Evolutionary conservation across 1,284 basidiomycete species (phyloP).

Genomic region (Cutaneotrichosporon daszewskae): DNA sequence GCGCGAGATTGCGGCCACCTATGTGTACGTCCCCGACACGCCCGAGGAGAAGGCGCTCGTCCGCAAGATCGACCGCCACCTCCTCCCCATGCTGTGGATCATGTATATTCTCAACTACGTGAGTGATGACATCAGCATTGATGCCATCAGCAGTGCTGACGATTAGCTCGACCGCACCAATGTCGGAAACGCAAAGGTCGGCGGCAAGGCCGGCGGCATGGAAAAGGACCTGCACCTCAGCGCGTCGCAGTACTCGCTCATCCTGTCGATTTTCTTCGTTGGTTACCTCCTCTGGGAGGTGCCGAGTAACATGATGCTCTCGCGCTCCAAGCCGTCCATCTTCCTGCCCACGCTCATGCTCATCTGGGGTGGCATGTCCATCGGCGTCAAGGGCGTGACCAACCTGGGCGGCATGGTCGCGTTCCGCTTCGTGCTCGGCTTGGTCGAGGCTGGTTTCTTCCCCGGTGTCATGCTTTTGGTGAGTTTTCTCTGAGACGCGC

Average conservation of each 20-base stretch:
- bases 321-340: constrained; percentile 10
- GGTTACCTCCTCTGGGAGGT: constrained; percentile 41
- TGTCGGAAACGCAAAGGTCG: constrained; percentile 30
- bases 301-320: constrained; percentile 42
- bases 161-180: constrained; percentile 22
- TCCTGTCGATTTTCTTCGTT: constrained; percentile 45
- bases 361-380: constrained; percentile 21
- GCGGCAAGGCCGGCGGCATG: constrained; percentile 43
- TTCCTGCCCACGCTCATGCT: constrained; percentile 30
- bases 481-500: no score
- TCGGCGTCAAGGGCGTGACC: constrained; percentile 16
- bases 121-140: background rate
- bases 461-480: constrained; percentile 42
- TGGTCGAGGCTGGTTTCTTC: constrained; percentile 43
- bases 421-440: constrained; percentile 22
- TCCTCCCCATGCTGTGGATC: constrained; percentile 41
- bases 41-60: constrained; percentile 43
- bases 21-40: constrained; percentile 30
- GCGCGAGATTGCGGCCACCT: background rate
- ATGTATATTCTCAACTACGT: constrained; percentile 16
- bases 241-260: background rate
- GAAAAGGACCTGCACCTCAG: constrained; percentile 35
- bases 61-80: constrained; percentile 43
- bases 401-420: constrained; percentile 16
- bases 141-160: background rate